Conservation (phyloP, 1,139 yeast genomes). For the Lodderomyces pseudojiufengensis region DNA sequence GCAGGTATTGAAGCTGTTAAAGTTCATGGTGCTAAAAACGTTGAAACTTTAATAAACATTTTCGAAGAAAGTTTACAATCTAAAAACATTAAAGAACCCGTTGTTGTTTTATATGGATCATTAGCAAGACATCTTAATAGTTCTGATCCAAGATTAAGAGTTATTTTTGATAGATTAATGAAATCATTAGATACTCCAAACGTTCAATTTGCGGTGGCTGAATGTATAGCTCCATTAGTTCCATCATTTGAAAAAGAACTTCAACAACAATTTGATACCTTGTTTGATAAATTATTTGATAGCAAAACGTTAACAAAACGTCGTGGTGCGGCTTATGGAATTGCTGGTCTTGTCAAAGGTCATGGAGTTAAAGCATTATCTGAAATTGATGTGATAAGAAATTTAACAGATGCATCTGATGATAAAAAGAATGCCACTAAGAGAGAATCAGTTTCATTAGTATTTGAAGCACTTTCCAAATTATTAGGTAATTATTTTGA, state of each 20-base stretch:
- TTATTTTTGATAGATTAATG: constrained; percentile 66
- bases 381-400: constrained; percentile 72
- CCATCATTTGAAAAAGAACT: constrained; percentile 49
- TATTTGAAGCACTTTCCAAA: constrained; percentile 79
- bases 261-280: constrained; percentile 49
- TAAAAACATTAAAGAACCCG: constrained; percentile 65
- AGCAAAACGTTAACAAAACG: constrained; percentile 53
- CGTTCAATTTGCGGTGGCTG: constrained; percentile 83
- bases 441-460: constrained; percentile 87
- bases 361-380: constrained; percentile 76
- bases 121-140: constrained; percentile 74
- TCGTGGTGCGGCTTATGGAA: constrained; percentile 95
- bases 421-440: constrained; percentile 72
- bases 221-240: constrained; percentile 81
- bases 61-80: constrained; percentile 61
- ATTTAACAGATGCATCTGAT: constrained; percentile 80
- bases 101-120: constrained; percentile 82
- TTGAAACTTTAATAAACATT: constrained; percentile 71
- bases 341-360: constrained; percentile 91
- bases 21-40: constrained; percentile 56
- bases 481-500: constrained; percentile 76
- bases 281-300: constrained; percentile 58
- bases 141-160: constrained; percentile 59
- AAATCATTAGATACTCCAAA: constrained; percentile 80
- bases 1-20: constrained; percentile 79